phyloP scores from a whole-genome alignment of 805 yeast species.

The Ogataea siamensis region DNA sequence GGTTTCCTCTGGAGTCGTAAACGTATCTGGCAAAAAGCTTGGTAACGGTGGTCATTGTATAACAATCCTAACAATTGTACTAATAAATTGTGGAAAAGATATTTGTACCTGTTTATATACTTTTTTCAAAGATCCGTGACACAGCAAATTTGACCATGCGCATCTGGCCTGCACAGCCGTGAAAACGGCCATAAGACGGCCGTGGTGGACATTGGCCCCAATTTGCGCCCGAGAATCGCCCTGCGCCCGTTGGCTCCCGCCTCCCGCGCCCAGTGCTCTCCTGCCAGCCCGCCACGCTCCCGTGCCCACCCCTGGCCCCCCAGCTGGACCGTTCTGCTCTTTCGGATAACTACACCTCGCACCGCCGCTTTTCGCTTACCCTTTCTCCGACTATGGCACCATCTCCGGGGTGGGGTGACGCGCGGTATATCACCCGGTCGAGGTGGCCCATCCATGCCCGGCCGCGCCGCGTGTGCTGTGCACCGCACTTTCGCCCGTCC shows the following conservation, averaged over 20 bases:
- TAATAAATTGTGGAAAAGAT: slow-evolving; percentile 3
- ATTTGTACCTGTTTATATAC: slow-evolving; percentile 6
- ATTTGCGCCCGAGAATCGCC: too few relatives aligned
- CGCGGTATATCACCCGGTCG: too few relatives aligned
- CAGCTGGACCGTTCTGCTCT: neutral
- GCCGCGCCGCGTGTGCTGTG: neutral
- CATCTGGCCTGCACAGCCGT: slow-evolving; percentile 8
- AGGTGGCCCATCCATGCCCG: neutral
- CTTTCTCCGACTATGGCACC: slow-evolving; percentile 8
- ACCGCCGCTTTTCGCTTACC: slow-evolving; percentile 7
- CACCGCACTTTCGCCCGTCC: neutral
- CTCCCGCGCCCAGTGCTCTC: neutral
- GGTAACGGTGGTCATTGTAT: slow-evolving; percentile 56
- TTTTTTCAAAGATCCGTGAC: slow-evolving; percentile 11
- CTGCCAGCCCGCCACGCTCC: neutral
- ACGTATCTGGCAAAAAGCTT: slow-evolving; percentile 94
- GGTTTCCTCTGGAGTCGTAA: slow-evolving; percentile 99
- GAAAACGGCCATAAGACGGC: slow-evolving; percentile 14
- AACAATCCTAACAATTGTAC: slow-evolving; percentile 1
- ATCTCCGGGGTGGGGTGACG: slow-evolving; percentile 10
- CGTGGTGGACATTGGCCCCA: slow-evolving; percentile 1
- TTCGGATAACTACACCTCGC: slow-evolving; percentile 3
- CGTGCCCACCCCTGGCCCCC: neutral
- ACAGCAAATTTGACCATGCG: slow-evolving; percentile 10
- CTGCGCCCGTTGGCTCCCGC: too few relatives aligned